A percentile compares a stretch with the other conserved stretches of the same genome.
phyloP scores from a whole-genome alignment of 1,139 yeast species.

The Arxiozyma slooffiae region DNA sequence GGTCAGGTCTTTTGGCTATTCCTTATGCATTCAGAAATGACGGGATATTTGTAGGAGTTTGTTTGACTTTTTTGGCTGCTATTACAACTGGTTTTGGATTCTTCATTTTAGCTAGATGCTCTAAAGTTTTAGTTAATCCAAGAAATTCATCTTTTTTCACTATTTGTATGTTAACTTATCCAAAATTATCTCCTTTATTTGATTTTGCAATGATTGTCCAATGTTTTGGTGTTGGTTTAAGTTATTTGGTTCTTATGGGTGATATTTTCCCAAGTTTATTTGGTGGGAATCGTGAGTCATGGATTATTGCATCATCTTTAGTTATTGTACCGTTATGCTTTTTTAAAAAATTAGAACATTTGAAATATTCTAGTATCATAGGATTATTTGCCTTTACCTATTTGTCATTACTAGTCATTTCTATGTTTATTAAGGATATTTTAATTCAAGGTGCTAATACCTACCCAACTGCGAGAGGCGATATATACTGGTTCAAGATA shows the following conservation, averaged over 20 bases:
- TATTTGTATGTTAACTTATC: constrained; percentile 75
- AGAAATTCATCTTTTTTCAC: constrained; percentile 83
- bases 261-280: constrained; percentile 73
- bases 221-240: constrained; percentile 87
- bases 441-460: constrained; percentile 26
- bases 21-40: constrained; percentile 86
- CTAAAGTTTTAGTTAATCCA: constrained; percentile 50
- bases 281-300: constrained; percentile 37
- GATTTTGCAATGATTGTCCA: constrained; percentile 84
- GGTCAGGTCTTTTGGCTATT: constrained; percentile 90
- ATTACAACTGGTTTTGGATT: constrained; percentile 71
- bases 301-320: constrained; percentile 57
- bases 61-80: constrained; percentile 64
- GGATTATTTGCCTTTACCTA: constrained; percentile 77
- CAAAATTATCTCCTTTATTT: constrained; percentile 68
- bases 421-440: constrained; percentile 41
- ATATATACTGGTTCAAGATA: constrained; percentile 45
- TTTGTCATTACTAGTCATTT: constrained; percentile 61
- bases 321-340: constrained; percentile 68
- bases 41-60: constrained; percentile 61
- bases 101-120: constrained; percentile 64
- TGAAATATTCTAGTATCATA: constrained; percentile 77
- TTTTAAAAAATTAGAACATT: constrained; percentile 65
- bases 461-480: constrained; percentile 34
- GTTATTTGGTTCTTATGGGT: constrained; percentile 81